phyloP scores from a whole-genome alignment of 2,329 filamentous ascomycete species.

The Didymella arachidicola region DNA sequence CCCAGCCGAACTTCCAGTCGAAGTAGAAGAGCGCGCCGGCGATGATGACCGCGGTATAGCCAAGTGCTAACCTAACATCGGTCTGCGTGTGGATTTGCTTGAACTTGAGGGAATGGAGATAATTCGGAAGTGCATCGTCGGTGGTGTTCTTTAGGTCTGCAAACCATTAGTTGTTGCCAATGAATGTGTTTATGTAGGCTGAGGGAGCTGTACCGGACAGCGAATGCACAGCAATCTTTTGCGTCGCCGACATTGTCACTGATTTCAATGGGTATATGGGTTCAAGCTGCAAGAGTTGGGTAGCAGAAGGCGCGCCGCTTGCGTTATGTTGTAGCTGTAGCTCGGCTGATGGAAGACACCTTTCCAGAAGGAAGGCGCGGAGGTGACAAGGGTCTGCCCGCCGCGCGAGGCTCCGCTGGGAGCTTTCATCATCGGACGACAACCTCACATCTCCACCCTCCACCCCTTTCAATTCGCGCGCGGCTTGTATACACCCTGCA shows the following conservation, averaged over 20 bases:
- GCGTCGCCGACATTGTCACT: conserved; percentile 46
- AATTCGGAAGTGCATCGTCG: conserved; percentile 93
- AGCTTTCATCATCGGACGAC: conserved; percentile 33
- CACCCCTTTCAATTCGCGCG: conserved; percentile 20
- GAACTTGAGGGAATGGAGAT: conserved; percentile 88
- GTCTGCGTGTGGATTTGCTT: conserved; percentile 79
- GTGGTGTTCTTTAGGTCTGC: conserved; percentile 94
- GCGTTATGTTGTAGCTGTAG: conserved; percentile 21
- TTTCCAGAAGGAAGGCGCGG: conserved; percentile 46
- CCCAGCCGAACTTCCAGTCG: conserved; percentile 92
- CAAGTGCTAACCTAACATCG: conserved; percentile 83
- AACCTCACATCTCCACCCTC: conserved; percentile 27
- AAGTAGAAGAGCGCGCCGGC: conserved; percentile 85
- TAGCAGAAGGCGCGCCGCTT: conserved; percentile 9
- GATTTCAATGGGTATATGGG: neutral
- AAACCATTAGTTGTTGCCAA: conserved; percentile 22
- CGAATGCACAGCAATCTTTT: conserved; percentile 71
- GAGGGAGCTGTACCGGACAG: conserved; percentile 64
- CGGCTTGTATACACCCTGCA: conserved; percentile 38
- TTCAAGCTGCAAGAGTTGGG: neutral
- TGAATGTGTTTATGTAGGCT: neutral
- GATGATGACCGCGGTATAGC: conserved; percentile 81
- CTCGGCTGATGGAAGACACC: conserved; percentile 44
- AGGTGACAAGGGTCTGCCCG: conserved; percentile 43
- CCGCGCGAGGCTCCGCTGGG: conserved; percentile 37